These are phyloP conservation scores for Talaromyces amestolkiae DNA, from an alignment of 2,329 filamentous ascomycete genomes.

Conservation along the genomic window DNA sequence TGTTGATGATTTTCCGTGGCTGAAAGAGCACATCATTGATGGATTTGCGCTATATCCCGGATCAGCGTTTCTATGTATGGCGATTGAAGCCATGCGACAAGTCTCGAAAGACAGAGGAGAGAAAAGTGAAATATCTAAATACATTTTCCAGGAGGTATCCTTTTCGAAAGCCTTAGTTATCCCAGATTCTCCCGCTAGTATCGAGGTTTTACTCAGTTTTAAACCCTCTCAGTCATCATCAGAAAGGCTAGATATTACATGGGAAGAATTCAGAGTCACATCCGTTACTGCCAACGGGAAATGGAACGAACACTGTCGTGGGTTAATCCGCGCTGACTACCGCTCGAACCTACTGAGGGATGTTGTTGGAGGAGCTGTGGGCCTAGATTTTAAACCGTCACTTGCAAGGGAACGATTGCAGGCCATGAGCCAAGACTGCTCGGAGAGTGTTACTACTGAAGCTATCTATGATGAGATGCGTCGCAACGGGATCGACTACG, in stretches of 20 bases:
- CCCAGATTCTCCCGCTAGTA: neutral
- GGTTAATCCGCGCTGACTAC: neutral
- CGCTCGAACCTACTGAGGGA: neutral
- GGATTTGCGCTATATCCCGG: slow-evolving; percentile 26
- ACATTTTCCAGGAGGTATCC: neutral
- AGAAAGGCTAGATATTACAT: neutral
- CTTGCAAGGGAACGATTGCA: neutral
- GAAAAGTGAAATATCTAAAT: neutral
- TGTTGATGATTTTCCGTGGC: slow-evolving; percentile 33
- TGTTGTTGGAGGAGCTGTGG: neutral
- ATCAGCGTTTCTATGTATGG: slow-evolving; percentile 30
- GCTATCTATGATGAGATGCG: neutral
- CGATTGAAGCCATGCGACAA: slow-evolving; percentile 25
- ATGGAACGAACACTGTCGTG: slow-evolving; percentile 7
- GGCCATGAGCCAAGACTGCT: neutral
- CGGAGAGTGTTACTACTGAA: neutral
- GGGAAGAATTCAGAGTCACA: neutral
- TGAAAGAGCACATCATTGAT: slow-evolving; percentile 34
- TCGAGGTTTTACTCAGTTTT: neutral
- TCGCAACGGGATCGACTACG: neutral
- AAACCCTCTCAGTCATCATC: neutral
- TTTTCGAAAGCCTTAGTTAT: slow-evolving; percentile 6
- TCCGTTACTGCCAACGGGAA: neutral
- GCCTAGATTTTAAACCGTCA: neutral
- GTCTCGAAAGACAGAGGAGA: neutral